Base-by-base conservation (phyloP, 2,329 filamentous ascomycete species). In the Septoria linicola region DNA sequence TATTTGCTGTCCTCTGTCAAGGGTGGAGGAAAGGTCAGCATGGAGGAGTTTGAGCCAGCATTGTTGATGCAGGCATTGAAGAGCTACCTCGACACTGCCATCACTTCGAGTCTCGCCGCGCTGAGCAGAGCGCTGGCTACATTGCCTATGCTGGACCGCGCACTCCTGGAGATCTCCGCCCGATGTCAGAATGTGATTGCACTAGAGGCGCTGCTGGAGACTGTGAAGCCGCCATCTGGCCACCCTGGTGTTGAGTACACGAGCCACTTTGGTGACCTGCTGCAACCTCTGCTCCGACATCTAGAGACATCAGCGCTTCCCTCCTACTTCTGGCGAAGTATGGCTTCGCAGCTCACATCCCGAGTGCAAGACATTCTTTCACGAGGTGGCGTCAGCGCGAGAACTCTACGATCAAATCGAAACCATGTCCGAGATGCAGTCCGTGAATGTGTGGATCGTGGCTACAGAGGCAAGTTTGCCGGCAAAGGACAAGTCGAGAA, bases 181-280 rank as follows among this genome's bases (percentile, higher is more conserved):
- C 80, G 88, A 39, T 96, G 92, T 66, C 91, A 96, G 67, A 95
- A 95, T 64, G 82, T 97, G 32, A 83, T 95, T n/a, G 89, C 89
- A 0, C 75, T 97, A 2, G 89, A 96, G 72, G 75, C 83, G 1
- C 80, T 96, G 2, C 81, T 97, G 5, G 81, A 83, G 42, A 75
- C 76, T 3, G 84, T 82, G 2, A 85, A 83, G 59, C 76, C 85
- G 0, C 88, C 89, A 0, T 36, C 68, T 0, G 25, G 17, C 2
- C 89, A 95, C 63, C 85, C 88, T 0, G 73, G 88, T 1, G 67
- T 92, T 3, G 52, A 21, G 27, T 45, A 47, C 3, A 36, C 39
- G 4, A 17, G 46, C 5, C 32, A 51, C 16, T 64, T 66, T 21
- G 50, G 63, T 21, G 81, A 81, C 51, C 79, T 96, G 35, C 77